These are phyloP conservation scores for Entelexis paramagnoliae DNA, from an alignment of 1,139 yeast species.

Conservation along the genomic window DNA sequence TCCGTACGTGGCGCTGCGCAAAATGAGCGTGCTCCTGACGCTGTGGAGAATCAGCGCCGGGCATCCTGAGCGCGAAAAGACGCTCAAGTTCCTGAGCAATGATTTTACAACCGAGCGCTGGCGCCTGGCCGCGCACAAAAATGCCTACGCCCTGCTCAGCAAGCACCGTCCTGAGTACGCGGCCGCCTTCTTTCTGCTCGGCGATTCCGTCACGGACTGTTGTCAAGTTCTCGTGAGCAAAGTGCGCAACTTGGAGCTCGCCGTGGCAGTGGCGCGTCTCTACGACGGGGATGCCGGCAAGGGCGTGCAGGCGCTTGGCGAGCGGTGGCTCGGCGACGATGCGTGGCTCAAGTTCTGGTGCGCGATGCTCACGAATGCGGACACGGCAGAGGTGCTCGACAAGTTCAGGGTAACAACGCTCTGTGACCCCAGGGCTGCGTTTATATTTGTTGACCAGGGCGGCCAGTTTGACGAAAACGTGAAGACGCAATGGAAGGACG, in stretches of 20 bases:
- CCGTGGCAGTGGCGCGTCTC: slow-evolving; percentile 69
- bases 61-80: slow-evolving; percentile 73
- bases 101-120: slow-evolving; percentile 68
- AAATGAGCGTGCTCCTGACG: slow-evolving; percentile 65
- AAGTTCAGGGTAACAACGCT: slow-evolving; percentile 45
- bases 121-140: slow-evolving; percentile 81
- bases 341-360: slow-evolving; percentile 4
- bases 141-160: slow-evolving; percentile 82
- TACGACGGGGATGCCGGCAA: slow-evolving; percentile 47
- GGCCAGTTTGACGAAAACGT: slow-evolving; percentile 2
- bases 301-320: slow-evolving; percentile 43
- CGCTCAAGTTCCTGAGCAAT: slow-evolving; percentile 62
- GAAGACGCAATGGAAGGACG: slow-evolving; percentile 1
- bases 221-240: slow-evolving; percentile 62
- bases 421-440: background rate
- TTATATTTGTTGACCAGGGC: slow-evolving; percentile 2
- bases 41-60: slow-evolving; percentile 72
- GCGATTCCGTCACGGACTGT: slow-evolving; percentile 64
- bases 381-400: background rate
- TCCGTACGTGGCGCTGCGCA: slow-evolving; percentile 64
- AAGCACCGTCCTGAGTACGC: slow-evolving; percentile 82
- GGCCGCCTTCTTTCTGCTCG: slow-evolving; percentile 81
- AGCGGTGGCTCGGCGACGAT: slow-evolving; percentile 36
- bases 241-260: slow-evolving; percentile 56
- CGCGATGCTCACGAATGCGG: background rate